Evolutionary conservation across 1,284 basidiomycete genomes (phyloP), one percentile per base, ranked within the genome.

Genomic region (Sanghuangporus baumii): DNA sequence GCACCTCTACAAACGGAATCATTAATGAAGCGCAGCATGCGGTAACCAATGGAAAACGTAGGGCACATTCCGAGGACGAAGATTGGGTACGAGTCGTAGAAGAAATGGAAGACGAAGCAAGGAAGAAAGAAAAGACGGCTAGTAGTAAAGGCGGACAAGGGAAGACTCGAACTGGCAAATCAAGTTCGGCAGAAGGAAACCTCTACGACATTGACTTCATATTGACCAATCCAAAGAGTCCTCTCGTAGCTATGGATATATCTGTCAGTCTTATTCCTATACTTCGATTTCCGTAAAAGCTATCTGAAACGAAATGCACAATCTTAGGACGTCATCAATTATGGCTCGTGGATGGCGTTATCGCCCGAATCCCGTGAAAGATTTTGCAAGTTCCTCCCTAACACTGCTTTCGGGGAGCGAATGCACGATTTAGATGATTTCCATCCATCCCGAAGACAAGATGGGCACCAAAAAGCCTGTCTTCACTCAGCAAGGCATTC

Each of bases 301-400:
- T 52, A 20, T 20, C 48, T 40, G 31, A 47, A 34, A 46, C 40
- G 18, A n/a, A 11, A 36, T 12, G 31, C 38, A 18, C 48, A 4
- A 20, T 47, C 55, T n/a, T 63, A 86, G 84, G 79, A 81, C 56
- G 69, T 85, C 11, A 72, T 86, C 61, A 85, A 82, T 67, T 73
- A 73, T 18, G 70, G 74, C 48, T 78, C 79, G 37, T 85, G 83
- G 78, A 66, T 75, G 36, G 73, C 79, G 66, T 76, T 86, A 4
- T 80, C 82, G 0, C 68, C 68, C 14, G 79, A 82, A 52, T 74
- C 78, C 2, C 78, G 78, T 52, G 67, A 66, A 38, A 70, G 69
- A 6, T 71, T 86, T 5, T 74, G 75, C 57, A 64, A 72, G 2
- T 69, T 84, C 2, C 74, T 86, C 0, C 84, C 84, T 38, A 75